Evolutionary conservation across 352 stramenopile genomes (phyloP).

Genomic region (Pythium monospermum): DNA sequence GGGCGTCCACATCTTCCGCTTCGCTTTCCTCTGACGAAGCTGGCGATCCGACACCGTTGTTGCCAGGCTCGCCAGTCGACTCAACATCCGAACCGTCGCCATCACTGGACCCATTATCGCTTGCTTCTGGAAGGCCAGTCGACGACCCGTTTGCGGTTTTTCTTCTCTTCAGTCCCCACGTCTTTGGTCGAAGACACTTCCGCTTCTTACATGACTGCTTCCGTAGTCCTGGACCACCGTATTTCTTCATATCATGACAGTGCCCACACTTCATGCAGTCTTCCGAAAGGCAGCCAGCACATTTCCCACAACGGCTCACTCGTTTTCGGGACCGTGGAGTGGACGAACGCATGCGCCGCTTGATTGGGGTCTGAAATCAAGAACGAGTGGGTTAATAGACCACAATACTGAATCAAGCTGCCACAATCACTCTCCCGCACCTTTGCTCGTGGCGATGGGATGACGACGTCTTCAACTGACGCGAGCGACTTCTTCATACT

Average conservation of each 20-base stretch:
- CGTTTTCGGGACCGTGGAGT: slow-evolving; percentile 47
- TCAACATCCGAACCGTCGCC: slow-evolving; percentile 9
- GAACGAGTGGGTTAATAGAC: too few species aligned
- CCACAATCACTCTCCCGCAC: too few species aligned
- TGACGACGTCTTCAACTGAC: slow-evolving; percentile 1
- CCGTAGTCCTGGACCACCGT: slow-evolving; percentile 73
- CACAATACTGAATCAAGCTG: too few species aligned
- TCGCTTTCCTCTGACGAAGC: slow-evolving; percentile 16
- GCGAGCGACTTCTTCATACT: background rate
- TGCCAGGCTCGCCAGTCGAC: slow-evolving; percentile 1
- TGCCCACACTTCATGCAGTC: slow-evolving; percentile 86
- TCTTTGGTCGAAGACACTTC: slow-evolving; percentile 75
- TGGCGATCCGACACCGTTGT: background rate
- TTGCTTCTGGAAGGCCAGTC: background rate
- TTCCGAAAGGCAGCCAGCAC: slow-evolving; percentile 62
- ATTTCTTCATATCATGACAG: slow-evolving; percentile 90
- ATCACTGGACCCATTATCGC: slow-evolving; percentile 11
- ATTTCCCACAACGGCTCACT: slow-evolving; percentile 77
- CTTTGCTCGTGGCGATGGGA: background rate
- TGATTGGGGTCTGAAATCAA: slow-evolving; percentile 18
- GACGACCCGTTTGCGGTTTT: slow-evolving; percentile 8
- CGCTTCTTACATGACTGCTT: slow-evolving; percentile 87
- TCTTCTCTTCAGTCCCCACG: slow-evolving; percentile 34
- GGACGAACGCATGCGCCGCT: slow-evolving; percentile 29
- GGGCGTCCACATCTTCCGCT: background rate